Percentiles rank a stretch among this genome's conserved stretches.
Conservation (phyloP, 1,284 basidiomycete species). For the Ustilago cynodontis region DNA sequence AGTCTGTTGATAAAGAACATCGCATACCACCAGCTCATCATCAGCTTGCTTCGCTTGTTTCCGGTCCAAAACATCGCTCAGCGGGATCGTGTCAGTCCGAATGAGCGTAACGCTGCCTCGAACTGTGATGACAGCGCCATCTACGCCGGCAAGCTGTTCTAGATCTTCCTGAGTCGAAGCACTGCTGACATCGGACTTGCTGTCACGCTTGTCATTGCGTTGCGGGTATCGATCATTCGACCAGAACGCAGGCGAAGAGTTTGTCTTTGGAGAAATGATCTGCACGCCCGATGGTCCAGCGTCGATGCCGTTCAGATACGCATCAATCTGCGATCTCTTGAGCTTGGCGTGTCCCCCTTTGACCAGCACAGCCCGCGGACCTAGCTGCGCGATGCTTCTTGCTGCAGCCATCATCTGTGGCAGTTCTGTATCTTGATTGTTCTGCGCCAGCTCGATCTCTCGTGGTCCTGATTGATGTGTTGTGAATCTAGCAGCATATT, state of each 20-base stretch:
- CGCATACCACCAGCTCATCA: slow-evolving; percentile 75
- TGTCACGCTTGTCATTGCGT: neutral
- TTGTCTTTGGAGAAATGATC: neutral
- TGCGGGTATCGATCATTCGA: slow-evolving; percentile 24
- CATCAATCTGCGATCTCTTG: slow-evolving; percentile 21
- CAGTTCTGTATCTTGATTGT: slow-evolving; percentile 27
- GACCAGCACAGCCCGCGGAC: slow-evolving; percentile 78
- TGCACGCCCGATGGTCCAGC: neutral
- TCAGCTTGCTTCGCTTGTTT: neutral
- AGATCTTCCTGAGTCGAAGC: slow-evolving; percentile 13
- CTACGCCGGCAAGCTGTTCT: slow-evolving; percentile 30
- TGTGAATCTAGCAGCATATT: slow-evolving; percentile 50
- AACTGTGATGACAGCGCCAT: slow-evolving; percentile 31
- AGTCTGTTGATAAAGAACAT: slow-evolving; percentile 76
- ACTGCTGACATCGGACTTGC: neutral
- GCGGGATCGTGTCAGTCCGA: slow-evolving; percentile 44
- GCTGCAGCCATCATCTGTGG: slow-evolving; percentile 72
- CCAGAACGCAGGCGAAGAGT: neutral
- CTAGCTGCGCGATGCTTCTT: slow-evolving; percentile 73
- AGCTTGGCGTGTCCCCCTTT: slow-evolving; percentile 86
- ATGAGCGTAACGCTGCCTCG: slow-evolving; percentile 34
- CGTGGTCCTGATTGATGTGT: slow-evolving; percentile 22
- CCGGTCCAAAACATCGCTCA: slow-evolving; percentile 29
- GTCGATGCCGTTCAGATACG: slow-evolving; percentile 7
- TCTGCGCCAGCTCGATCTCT: slow-evolving; percentile 29